Percentiles rank a stretch among this genome's conserved stretches.
These are phyloP conservation scores for Chaetomium olivaceum DNA, from an alignment of 2,329 filamentous ascomycete species.

Conservation along the genomic window DNA sequence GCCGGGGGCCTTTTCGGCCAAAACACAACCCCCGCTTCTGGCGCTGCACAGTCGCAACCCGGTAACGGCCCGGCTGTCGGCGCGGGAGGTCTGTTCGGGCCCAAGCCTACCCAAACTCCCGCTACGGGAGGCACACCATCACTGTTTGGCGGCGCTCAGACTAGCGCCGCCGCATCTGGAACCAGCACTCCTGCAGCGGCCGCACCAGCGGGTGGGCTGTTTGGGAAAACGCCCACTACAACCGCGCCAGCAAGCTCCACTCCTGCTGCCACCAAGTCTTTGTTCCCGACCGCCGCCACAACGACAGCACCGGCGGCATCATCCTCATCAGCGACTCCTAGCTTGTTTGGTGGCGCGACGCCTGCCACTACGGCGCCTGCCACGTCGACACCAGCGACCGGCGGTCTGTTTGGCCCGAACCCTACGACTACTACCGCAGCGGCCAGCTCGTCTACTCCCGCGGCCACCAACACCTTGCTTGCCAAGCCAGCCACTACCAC, in stretches of 20 bases:
- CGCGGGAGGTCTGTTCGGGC: slow-evolving; percentile 34
- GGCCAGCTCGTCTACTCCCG: slow-evolving; percentile 12
- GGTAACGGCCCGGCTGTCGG: not conserved
- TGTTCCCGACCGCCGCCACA: slow-evolving; percentile 32
- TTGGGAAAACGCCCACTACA: slow-evolving; percentile 20
- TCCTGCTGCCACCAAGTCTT: slow-evolving; percentile 11
- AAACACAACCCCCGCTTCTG: slow-evolving; percentile 16
- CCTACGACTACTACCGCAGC: slow-evolving; percentile 18
- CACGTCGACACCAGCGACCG: slow-evolving; percentile 10
- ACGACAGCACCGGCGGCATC: slow-evolving; percentile 32
- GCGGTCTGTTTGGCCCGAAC: slow-evolving; percentile 15
- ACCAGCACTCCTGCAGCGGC: slow-evolving; percentile 18
- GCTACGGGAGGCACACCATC: slow-evolving; percentile 30
- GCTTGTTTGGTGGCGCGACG: slow-evolving; percentile 25
- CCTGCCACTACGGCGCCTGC: slow-evolving; percentile 22
- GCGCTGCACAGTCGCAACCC: slow-evolving; percentile 7
- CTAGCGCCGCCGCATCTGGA: slow-evolving; percentile 25
- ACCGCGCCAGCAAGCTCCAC: slow-evolving; percentile 11
- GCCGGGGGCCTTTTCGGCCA: slow-evolving; percentile 25
- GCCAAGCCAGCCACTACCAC: slow-evolving; percentile 27
- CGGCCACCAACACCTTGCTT: slow-evolving; percentile 26
- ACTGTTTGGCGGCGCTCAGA: slow-evolving; percentile 35
- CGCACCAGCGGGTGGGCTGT: slow-evolving; percentile 19
- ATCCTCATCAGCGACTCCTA: slow-evolving; percentile 8
- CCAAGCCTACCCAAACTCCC: slow-evolving; percentile 19